A percentile compares a stretch with the other conserved stretches of the same genome.
phyloP scores from a whole-genome alignment of 805 yeast genomes.

The Tetrapisispora pingtungensis region DNA sequence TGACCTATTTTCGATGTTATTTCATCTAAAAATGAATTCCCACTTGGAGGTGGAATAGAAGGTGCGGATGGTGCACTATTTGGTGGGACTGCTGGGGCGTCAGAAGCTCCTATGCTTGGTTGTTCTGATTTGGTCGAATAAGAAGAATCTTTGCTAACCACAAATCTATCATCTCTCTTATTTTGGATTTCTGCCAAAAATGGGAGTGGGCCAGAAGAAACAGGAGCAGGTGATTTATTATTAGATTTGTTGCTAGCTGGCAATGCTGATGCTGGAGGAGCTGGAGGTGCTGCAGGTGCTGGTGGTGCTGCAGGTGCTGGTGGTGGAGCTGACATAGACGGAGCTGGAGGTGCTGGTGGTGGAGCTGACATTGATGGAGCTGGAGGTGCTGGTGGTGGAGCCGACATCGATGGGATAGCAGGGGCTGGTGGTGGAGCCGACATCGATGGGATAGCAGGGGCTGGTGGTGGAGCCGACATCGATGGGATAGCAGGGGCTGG shows the following conservation, averaged over 20 bases:
- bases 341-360: conserved; percentile 13
- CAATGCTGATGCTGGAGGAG: conserved; percentile 18
- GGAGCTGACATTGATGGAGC: conserved; percentile 9
- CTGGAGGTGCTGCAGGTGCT: conserved; percentile 9
- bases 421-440: conserved; percentile 24
- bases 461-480: conserved; percentile 10
- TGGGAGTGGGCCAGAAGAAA: conserved; percentile 35
- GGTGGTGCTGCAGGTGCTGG: conserved; percentile 18
- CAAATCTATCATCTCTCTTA: conserved; percentile 38
- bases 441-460: conserved; percentile 13
- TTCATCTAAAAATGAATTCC: conserved; percentile 25
- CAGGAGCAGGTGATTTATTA: conserved; percentile 15
- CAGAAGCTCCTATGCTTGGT: conserved; percentile 8
- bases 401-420: conserved; percentile 15
- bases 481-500: conserved; percentile 13
- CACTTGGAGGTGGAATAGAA: conserved; percentile 6
- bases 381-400: conserved; percentile 11
- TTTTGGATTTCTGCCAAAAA: conserved; percentile 42
- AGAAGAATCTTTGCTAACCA: conserved; percentile 31
- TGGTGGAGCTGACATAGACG: conserved; percentile 12
- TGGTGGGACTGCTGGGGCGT: conserved; percentile 4
- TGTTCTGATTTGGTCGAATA: conserved; percentile 20
- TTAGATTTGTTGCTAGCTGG: conserved; percentile 17
- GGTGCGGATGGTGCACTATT: conserved; percentile 9
- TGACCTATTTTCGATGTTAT: conserved; percentile 20